A percentile compares a stretch with the other conserved stretches of the same genome.
Evolutionary conservation across 2,329 filamentous ascomycete species (phyloP).

Genomic region (Sphaerulina musiva): DNA sequence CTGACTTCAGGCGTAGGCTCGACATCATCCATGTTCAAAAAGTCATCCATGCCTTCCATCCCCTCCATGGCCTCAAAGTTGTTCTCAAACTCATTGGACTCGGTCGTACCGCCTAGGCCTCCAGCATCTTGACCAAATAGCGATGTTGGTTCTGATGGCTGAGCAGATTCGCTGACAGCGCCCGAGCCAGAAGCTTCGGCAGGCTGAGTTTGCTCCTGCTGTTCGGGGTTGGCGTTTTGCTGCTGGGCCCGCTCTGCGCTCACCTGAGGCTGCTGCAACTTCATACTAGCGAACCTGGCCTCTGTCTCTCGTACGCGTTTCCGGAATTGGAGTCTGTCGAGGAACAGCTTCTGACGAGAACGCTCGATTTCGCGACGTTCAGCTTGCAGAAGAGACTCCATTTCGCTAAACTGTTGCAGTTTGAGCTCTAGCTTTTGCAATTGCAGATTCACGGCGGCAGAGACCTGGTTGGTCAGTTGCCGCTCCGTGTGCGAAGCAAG

Average conservation of each 20-base stretch:
- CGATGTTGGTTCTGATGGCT: conserved; percentile 4
- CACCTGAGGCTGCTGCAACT: conserved; percentile 19
- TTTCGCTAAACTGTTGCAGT: conserved; percentile 90
- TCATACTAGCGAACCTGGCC: conserved; percentile 41
- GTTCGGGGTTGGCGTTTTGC: not conserved
- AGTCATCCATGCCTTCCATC: conserved; percentile 9
- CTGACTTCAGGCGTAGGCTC: conserved; percentile 6
- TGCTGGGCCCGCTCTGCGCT: conserved; percentile 6
- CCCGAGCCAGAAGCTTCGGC: not conserved
- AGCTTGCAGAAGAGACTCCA: conserved; percentile 85
- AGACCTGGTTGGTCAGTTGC: conserved; percentile 89
- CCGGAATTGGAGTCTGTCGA: conserved; percentile 86
- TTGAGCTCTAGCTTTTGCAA: conserved; percentile 94
- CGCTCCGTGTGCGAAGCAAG: conserved; percentile 94
- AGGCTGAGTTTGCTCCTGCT: conserved; percentile 3
- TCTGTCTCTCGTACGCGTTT: conserved; percentile 78
- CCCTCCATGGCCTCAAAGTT: conserved; percentile 10
- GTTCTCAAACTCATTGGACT: conserved; percentile 6
- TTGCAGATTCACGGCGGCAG: conserved; percentile 86
- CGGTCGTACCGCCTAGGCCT: not conserved
- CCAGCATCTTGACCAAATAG: conserved; percentile 6
- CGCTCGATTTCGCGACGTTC: conserved; percentile 90
- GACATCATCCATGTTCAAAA: conserved; percentile 8
- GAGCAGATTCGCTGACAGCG: not conserved
- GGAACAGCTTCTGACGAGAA: conserved; percentile 83